Conservation (phyloP, 176 grass and related monocot species). For the barley (Hordeum vulgare) region MorexV3_pseudomolecules_assembly NC_058521.1:525554420-525554919, state of each 20-base stretch:
- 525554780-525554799: neutral
- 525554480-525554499: neutral
- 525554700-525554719: neutral
- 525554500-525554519: neutral
- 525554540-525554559: neutral
- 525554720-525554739: neutral
- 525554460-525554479: neutral
- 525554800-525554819: neutral
- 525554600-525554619: no score
- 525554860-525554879: neutral
- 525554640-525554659: neutral
- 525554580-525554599: no score
- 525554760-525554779: neutral
- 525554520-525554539: neutral
- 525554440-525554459: neutral
- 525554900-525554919: neutral
- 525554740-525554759: neutral
- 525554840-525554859: neutral
- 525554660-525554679: neutral
- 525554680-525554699: neutral
- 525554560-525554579: no score
- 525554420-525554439: neutral
- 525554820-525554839: neutral
- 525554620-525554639: no score
- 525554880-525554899: neutral